Conservation (phyloP, 148 eudicot species). For the Fallopia convolvulus region DNA sequence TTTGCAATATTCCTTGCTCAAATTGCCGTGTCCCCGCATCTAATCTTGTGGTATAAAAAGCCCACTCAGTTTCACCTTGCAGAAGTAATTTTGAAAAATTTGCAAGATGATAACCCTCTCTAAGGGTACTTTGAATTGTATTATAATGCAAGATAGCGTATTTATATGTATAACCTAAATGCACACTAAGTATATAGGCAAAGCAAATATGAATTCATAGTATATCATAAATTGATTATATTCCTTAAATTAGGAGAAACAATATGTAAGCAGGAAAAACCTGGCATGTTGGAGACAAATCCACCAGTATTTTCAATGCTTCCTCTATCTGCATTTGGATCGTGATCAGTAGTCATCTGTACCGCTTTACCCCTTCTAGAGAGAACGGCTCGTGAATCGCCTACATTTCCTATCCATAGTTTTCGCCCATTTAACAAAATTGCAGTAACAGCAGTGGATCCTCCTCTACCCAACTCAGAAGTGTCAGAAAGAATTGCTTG, state of each 20-base stretch:
- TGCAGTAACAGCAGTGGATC: slow-evolving; percentile 64
- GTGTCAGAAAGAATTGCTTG: slow-evolving; percentile 35
- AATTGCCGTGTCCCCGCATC: background rate
- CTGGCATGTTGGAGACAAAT: slow-evolving; percentile 58
- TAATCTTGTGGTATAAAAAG: too few species aligned
- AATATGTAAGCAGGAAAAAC: slow-evolving; percentile 10
- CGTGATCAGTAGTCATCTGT: slow-evolving; percentile 52
- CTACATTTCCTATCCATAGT: slow-evolving; percentile 52
- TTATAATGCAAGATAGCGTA: too few species aligned
- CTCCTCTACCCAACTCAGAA: slow-evolving; percentile 42
- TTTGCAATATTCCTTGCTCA: too few species aligned
- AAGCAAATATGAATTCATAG: background rate
- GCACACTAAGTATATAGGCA: background rate
- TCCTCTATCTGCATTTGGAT: slow-evolving; percentile 37
- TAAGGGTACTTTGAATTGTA: too few species aligned
- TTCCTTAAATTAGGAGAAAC: background rate
- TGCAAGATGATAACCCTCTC: background rate
- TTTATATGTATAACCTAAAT: background rate
- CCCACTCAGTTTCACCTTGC: too few species aligned
- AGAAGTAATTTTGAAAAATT: background rate
- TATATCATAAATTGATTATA: background rate
- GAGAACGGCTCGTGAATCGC: slow-evolving; percentile 54
- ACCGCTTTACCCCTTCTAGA: slow-evolving; percentile 45
- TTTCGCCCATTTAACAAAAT: slow-evolving; percentile 43
- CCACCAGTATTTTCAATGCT: slow-evolving; percentile 55